phyloP scores from a whole-genome alignment of 352 stramenopile genomes.

The Phytopythium montanum region DNA sequence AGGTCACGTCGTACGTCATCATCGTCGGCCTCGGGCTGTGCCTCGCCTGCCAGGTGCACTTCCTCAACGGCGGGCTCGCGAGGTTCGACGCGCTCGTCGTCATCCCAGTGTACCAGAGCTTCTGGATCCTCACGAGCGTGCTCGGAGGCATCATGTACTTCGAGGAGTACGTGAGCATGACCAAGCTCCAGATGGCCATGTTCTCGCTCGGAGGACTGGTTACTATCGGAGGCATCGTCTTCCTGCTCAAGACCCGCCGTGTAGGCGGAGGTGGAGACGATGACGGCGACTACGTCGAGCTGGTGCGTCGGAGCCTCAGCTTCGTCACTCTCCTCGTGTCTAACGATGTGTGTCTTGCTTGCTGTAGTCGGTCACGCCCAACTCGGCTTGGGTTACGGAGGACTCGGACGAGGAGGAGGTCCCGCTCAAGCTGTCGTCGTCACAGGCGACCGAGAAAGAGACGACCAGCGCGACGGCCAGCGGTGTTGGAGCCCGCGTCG shows the following conservation, averaged over 20 bases:
- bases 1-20: slow-evolving; percentile 80
- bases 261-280: slow-evolving; percentile 26
- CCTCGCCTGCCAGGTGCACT: slow-evolving; percentile 81
- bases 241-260: slow-evolving; percentile 62
- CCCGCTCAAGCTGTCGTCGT: slow-evolving; percentile 42
- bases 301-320: slow-evolving; percentile 37
- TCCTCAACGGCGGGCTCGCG: slow-evolving; percentile 86
- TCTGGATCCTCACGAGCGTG: slow-evolving; percentile 89
- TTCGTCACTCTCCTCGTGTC: background rate
- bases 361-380: slow-evolving; percentile 64
- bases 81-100: slow-evolving; percentile 89
- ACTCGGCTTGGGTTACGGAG: slow-evolving; percentile 72
- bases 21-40: slow-evolving; percentile 59
- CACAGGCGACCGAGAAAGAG: slow-evolving; percentile 11
- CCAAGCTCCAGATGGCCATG: slow-evolving; percentile 67
- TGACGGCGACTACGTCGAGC: slow-evolving; percentile 49
- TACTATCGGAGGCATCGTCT: slow-evolving; percentile 77
- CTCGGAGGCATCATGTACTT: slow-evolving; percentile 93
- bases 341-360: slow-evolving; percentile 8
- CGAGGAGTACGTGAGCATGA: slow-evolving; percentile 88
- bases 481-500: slow-evolving; percentile 13
- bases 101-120: slow-evolving; percentile 90
- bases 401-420: slow-evolving; percentile 84
- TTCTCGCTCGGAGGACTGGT: slow-evolving; percentile 71
- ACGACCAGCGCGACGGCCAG: slow-evolving; percentile 20